Base-by-base conservation (phyloP, 179 eudicot genomes). In the Beta corolliflora region DNA sequence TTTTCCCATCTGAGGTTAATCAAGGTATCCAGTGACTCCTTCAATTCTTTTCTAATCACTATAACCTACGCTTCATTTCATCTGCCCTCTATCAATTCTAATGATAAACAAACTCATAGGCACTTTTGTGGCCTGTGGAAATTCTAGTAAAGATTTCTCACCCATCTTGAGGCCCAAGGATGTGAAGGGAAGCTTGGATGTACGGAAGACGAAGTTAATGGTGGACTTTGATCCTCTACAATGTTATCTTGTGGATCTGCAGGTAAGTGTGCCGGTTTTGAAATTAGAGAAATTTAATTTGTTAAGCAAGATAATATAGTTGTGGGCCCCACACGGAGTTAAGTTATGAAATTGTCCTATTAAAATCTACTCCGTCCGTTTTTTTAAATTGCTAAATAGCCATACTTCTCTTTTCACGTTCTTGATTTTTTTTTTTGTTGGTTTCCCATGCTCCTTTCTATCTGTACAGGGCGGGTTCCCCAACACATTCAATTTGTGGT, bases 221-320 rank as follows among this genome's bases (percentile, higher is more conserved):
- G 93, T 96, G 45, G 88, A 90, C 86, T 96, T 94, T 78, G 94
- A 96, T 88, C 99, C 99, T 10, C 87, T 90, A 69, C 90, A 85
- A 84, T 93, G 91, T 82, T 96, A 90, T 77, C 80, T 94, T 77
- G 78, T 36, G 4, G 99, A 93, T 83, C 78, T 94, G 78, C 90
- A 96, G 94, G 99, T 81, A 83, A 79, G 88, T 81, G 21, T 73
- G 9, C 29, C 46, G 63, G 59, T 77, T 25, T 7, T 48, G 11
- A 48, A 48, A 9, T 48, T 48, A 48, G 11, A 6, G 53, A 36
- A 48, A 5, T 8, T 46, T 3, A 48, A 48, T 36, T 25, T 36
- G 41, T 36, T 36, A 36, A 36, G 41, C 53, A 48, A 48, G 53
- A 48, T 25, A 48, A 48, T 7, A 48, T 48, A 48, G 53, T 7